Base-by-base conservation (phyloP, 495 filamentous ascomycete species). In the Melanomma pulvis-pyrius region DNA sequence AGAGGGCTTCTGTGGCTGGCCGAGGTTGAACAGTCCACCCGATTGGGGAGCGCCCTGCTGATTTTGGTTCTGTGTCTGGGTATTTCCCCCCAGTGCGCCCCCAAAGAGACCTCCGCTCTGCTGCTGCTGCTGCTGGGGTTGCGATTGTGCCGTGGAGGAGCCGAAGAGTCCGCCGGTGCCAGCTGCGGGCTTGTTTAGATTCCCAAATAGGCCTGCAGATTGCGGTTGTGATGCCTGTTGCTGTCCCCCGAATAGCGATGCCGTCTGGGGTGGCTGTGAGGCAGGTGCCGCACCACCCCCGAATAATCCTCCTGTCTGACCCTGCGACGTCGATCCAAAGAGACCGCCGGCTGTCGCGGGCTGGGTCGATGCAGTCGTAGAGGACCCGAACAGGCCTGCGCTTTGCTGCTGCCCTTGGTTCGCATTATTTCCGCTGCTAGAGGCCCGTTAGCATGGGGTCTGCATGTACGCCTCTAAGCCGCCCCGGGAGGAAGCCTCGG, bases 151-250 rank as follows among this genome's bases (percentile, higher is more conserved):
- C 2, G 76, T 73, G 11, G 82, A 65, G 44, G 74, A 74, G 48
- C 83, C 84, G 74, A 88, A 88, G 57, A 87, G 73, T 39, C 79
- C 78, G 29, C 81, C 78, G 11, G 55, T 71, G 69, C 54, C 30
- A n/a, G 32, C 28, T n/a, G 68, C 61, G 21, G 67, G 67, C 55
- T 69, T 69, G 55, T 55, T 65, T 72, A 75, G 32, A 58, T 73
- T 72, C 71, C 77, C 76, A 70, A 79, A 80, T 11, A 79, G 67
- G 63, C 71, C 72, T 25, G 70, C 78, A 47, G 74, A 77, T 44
- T 74, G 78, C 50, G 75, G 69, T 9, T 81, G 79, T 55, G 65
- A 36, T 44, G 58, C n/a, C 26, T 49, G 68, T 47, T 57, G 56
- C 39, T 8, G 39, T 12, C 51, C 71, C 71, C 76, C 76, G 65